Evolutionary conservation across 2,329 filamentous ascomycete genomes (phyloP).

Genomic region (Aspergillus intermedius): DNA sequence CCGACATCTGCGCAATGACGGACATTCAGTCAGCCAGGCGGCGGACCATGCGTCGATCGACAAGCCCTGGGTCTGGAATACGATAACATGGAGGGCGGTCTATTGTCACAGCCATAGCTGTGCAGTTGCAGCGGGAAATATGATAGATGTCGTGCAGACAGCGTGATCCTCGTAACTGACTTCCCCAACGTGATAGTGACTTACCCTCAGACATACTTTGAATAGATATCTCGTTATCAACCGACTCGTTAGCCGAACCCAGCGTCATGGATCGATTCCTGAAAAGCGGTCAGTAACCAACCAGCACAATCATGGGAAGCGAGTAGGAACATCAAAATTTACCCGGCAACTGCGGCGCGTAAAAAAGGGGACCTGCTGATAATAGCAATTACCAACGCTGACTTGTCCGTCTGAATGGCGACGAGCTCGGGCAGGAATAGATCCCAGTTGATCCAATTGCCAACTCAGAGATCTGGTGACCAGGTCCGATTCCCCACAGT

Average conservation of each 20-base stretch:
- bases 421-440: conserved; percentile 6
- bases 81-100: neutral
- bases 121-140: neutral
- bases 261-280: neutral
- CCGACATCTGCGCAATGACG: conserved; percentile 2
- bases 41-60: neutral
- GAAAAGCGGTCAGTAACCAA: neutral
- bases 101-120: neutral
- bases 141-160: neutral
- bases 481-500: neutral
- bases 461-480: conserved; percentile 33
- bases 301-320: neutral
- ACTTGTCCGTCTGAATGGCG: conserved; percentile 8
- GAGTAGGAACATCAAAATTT: neutral
- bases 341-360: neutral
- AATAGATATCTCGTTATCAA: neutral
- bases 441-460: conserved; percentile 18
- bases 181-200: neutral
- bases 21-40: neutral
- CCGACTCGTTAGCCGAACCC: neutral
- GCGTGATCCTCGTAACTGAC: neutral
- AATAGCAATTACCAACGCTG: conserved; percentile 7
- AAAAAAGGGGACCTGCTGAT: neutral
- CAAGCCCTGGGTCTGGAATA: conserved; percentile 4
- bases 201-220: neutral